Percentiles rank a stretch among this genome's conserved stretches.
phyloP scores from a whole-genome alignment of 1,284 basidiomycete species.

The Rhodotorula sp. region DNA sequence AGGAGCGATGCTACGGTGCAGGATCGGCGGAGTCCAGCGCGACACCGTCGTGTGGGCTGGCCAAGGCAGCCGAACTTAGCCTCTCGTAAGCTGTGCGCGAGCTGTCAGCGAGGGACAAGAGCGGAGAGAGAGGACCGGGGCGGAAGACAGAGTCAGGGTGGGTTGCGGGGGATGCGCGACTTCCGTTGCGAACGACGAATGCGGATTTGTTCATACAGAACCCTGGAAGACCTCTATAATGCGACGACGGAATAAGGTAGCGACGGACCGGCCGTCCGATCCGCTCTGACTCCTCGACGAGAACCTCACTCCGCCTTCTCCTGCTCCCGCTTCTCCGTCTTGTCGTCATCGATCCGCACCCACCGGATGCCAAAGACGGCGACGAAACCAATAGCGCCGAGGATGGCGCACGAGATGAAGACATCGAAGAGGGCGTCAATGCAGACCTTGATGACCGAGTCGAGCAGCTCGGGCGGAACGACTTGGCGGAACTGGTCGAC shows the following conservation, averaged over 20 bases:
- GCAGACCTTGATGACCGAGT: constrained; percentile 17
- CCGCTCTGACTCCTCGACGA: neutral
- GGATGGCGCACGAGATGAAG: constrained; percentile 24
- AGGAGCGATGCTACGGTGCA: neutral
- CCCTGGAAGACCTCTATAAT: too few relatives aligned
- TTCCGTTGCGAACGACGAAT: too few relatives aligned
- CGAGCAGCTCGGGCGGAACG: constrained; percentile 12
- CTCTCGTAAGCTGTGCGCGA: neutral
- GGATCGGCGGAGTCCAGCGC: neutral
- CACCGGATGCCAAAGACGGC: constrained; percentile 12
- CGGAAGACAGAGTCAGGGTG: too few relatives aligned
- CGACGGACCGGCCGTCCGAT: too few relatives aligned
- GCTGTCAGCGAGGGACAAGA: neutral
- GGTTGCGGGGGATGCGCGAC: too few relatives aligned
- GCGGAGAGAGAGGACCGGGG: too few relatives aligned
- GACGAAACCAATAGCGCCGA: constrained; percentile 12
- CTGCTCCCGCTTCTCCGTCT: neutral
- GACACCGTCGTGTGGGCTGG: neutral
- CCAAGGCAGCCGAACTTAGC: neutral
- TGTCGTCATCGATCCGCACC: constrained; percentile 8
- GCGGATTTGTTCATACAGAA: too few relatives aligned
- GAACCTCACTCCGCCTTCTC: neutral
- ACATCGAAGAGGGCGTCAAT: constrained; percentile 20
- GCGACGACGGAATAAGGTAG: too few relatives aligned
- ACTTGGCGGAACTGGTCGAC: constrained; percentile 31